Evolutionary conservation across 2,329 filamentous ascomycete species (phyloP), one percentile per base, ranked within the genome.

Genomic region (Whalleya microplaca): DNA sequence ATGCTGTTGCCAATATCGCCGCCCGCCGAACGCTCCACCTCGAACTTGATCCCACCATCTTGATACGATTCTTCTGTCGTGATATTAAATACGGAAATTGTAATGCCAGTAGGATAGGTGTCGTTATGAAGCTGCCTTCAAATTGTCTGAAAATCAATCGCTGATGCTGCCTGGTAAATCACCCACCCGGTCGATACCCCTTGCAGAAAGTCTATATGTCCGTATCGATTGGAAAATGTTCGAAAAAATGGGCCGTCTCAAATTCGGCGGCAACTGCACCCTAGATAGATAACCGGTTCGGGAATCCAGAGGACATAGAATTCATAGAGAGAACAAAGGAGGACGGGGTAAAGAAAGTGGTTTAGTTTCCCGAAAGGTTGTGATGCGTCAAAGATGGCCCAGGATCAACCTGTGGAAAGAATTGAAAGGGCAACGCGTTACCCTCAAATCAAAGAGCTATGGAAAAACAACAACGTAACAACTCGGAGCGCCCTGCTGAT

Each of bases 351-450:
- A 56, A 56, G 58, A 56, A 50, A 18, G 54, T 54, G 50, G 58
- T 48, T 51, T 48, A 54, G 20, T 42, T 48, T 48, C 48, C 68
- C 69, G 63, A 63, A 68, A 68, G 51, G 45, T 48, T 21, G 54
- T 40, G 49, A 68, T 16, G 32, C 9, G 51, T 58, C 59, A 59
- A 79, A 77, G 66, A 70, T 60, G 73, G 77, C 80, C 81, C 73
- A 84, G 81, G 81, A 75, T 84, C 82, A 84, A 84, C 82, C 82
- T 80, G 12, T 58, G 79, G 78, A 76, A 77, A 72, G 78, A 81
- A 81, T 58, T 62, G 66, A 76, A 71, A 61, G 62, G 63, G 65
- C 63, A 70, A 66, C 55, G 66, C 65, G 62, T 62, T 68, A 66
- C 66, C 67, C 51, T 59, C 64, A 64, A 56, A 55, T 54, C 53